Evolutionary conservation across 1,284 basidiomycete genomes (phyloP).

Genomic region (Megacollybia platyphylla): DNA sequence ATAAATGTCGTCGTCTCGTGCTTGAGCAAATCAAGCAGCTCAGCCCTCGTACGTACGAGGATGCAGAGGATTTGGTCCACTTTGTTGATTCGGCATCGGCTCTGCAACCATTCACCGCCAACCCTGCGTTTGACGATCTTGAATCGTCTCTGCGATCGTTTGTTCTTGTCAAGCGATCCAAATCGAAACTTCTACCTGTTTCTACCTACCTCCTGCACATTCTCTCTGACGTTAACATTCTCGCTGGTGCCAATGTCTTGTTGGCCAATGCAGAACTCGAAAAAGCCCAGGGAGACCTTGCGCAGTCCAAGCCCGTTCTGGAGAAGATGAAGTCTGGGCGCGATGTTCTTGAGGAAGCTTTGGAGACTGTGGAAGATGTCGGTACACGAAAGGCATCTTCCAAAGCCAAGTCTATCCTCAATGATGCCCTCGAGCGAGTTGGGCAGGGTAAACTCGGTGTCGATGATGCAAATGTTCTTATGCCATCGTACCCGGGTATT

Average conservation of each 20-base stretch:
- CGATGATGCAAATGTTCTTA: slow-evolving; percentile 28
- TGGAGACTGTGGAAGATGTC: slow-evolving; percentile 76
- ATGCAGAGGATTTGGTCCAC: slow-evolving; percentile 90
- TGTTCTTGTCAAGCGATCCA: slow-evolving; percentile 88
- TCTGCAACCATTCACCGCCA: slow-evolving; percentile 49
- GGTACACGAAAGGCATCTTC: slow-evolving; percentile 45
- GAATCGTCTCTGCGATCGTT: slow-evolving; percentile 92
- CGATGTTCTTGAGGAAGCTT: slow-evolving; percentile 64
- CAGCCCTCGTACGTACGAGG: slow-evolving; percentile 84
- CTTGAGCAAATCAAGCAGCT: slow-evolving; percentile 92
- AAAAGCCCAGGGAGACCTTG: slow-evolving; percentile 62
- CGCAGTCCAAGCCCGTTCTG: slow-evolving; percentile 67
- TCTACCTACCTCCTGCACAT: slow-evolving; percentile 88
- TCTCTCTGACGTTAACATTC: slow-evolving; percentile 79
- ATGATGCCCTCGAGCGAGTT: slow-evolving; percentile 68
- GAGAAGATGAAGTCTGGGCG: slow-evolving; percentile 76
- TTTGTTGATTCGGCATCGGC: slow-evolving; percentile 89
- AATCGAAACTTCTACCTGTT: slow-evolving; percentile 94
- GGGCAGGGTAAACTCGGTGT: slow-evolving; percentile 63
- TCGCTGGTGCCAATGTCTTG: slow-evolving; percentile 79
- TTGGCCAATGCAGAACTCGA: slow-evolving; percentile 77
- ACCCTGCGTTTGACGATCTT: slow-evolving; percentile 73
- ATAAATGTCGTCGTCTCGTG: slow-evolving; percentile 81
- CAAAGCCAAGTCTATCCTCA: slow-evolving; percentile 50
- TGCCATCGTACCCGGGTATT: slow-evolving; percentile 86